Percentiles rank a stretch among this genome's conserved stretches.
phyloP scores from a whole-genome alignment of 306 rosid genomes.

The Leucaena leucocephala region DNA sequence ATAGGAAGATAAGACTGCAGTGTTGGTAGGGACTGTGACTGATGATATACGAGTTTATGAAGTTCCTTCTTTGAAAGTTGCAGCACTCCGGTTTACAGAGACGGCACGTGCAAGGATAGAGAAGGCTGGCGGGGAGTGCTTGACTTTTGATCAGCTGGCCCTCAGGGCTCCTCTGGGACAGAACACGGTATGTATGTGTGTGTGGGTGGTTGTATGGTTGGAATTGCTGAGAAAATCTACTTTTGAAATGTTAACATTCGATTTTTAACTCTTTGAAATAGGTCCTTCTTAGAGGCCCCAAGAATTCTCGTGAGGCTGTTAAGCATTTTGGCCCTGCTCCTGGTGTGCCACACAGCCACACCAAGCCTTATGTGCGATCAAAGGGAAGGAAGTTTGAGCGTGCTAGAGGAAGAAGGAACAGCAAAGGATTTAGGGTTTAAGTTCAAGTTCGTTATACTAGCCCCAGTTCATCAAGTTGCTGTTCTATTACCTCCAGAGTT shows the following conservation, averaged over 20 bases:
- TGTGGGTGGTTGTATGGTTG: not conserved
- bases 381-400: conserved; percentile 83
- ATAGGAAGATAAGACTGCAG: conserved; percentile 67
- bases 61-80: conserved; percentile 66
- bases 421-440: conserved; percentile 69
- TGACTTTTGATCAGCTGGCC: conserved; percentile 83
- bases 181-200: conserved; percentile 67
- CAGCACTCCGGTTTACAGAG: conserved; percentile 75
- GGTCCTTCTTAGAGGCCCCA: conserved; percentile 81
- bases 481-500: conserved; percentile 8
- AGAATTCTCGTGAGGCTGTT: conserved; percentile 81
- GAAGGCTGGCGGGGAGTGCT: conserved; percentile 80
- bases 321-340: conserved; percentile 90
- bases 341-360: conserved; percentile 88
- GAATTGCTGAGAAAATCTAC: not conserved
- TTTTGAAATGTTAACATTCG: not conserved
- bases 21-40: conserved; percentile 67
- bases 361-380: conserved; percentile 71
- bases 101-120: conserved; percentile 83
- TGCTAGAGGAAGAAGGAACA: conserved; percentile 83
- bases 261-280: conserved; percentile 29
- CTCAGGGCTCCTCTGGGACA: conserved; percentile 78
- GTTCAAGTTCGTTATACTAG: conserved; percentile 29
- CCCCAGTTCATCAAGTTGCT: not conserved
- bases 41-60: conserved; percentile 77